Evolutionary conservation across 345 rosid species (phyloP).

Genomic region (Eucalyptus regnans): DNA sequence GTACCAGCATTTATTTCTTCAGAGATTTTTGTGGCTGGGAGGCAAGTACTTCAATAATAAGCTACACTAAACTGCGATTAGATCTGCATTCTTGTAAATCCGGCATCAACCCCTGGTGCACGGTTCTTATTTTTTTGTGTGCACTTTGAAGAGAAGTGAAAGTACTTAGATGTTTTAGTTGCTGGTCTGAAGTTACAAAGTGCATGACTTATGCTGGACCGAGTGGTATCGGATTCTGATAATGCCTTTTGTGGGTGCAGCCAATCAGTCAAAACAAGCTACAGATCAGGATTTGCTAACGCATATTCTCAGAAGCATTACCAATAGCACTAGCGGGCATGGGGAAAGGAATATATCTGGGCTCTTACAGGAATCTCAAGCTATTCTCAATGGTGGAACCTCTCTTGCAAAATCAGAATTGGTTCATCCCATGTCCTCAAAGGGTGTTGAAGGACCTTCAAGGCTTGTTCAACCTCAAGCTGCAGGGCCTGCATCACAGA

Average conservation of each 20-base stretch:
- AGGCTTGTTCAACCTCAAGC: constrained; percentile 25
- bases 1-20: background rate
- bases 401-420: constrained; percentile 34
- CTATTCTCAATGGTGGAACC: constrained; percentile 27
- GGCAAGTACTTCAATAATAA: background rate
- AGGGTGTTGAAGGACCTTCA: constrained; percentile 30
- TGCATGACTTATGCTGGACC: too few species aligned
- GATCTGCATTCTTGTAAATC: background rate
- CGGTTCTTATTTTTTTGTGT: background rate
- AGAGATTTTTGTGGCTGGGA: background rate
- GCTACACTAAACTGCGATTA: background rate
- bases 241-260: constrained; percentile 24
- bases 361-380: constrained; percentile 55
- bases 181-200: background rate
- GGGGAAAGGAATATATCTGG: constrained; percentile 51
- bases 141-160: background rate
- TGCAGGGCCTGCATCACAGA: constrained; percentile 16
- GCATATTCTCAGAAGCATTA: constrained; percentile 78
- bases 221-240: background rate
- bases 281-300: constrained; percentile 75
- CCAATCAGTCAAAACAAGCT: constrained; percentile 47
- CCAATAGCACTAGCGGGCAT: constrained; percentile 38
- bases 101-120: background rate
- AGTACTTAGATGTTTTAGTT: background rate
- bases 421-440: constrained; percentile 30